phyloP scores from a whole-genome alignment of 179 eudicot genomes.

The Spergularia azorica region DNA sequence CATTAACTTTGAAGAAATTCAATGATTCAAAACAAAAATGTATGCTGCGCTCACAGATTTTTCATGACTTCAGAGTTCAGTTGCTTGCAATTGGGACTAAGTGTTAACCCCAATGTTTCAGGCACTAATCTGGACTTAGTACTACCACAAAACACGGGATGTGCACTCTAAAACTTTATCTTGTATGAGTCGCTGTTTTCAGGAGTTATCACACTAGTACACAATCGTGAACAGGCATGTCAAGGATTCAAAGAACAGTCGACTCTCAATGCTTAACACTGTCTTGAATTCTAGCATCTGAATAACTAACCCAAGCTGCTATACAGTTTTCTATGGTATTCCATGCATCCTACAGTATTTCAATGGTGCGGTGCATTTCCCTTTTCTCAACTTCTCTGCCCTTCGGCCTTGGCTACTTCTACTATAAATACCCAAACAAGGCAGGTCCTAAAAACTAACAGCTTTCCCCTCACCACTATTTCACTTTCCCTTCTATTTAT shows the following conservation, averaged over 20 bases:
- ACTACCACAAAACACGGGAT: not conserved
- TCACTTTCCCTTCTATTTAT: not conserved
- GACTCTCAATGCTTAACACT: not conserved
- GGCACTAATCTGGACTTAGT: not conserved
- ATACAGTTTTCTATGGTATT: not conserved
- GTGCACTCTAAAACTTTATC: not conserved
- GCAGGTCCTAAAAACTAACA: not conserved
- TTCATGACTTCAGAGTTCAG: not conserved
- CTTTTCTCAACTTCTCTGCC: not conserved
- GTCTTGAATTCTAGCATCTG: not conserved
- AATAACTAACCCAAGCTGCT: not conserved
- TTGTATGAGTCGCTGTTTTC: not conserved
- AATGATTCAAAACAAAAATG: slow-evolving; percentile 4
- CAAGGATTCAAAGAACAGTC: not conserved
- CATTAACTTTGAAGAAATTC: slow-evolving; percentile 3
- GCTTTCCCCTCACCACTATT: not conserved
- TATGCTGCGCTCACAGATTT: not conserved
- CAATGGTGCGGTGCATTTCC: too few relatives aligned
- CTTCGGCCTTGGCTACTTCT: not conserved
- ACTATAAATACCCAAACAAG: not conserved
- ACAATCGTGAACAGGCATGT: not conserved
- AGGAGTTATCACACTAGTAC: not conserved
- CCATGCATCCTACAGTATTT: not conserved
- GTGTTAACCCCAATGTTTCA: not conserved
- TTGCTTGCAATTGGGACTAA: not conserved